phyloP scores from a whole-genome alignment of 164 flowering plant species.

The Vitis labrusca region DNA sequence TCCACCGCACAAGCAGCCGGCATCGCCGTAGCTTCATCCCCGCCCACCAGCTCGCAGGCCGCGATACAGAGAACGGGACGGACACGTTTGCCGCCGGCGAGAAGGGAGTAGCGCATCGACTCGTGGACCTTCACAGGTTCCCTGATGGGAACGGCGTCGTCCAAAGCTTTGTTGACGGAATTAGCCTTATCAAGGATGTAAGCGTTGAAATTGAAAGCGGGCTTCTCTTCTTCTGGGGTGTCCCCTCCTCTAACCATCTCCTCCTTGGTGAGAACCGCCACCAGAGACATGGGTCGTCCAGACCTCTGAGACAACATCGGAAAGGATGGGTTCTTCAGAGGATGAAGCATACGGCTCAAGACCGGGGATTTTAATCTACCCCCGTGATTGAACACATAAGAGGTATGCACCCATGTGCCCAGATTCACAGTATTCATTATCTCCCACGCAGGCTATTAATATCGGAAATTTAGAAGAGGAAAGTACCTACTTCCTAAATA shows the following conservation, averaged over 20 bases:
- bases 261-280: slow-evolving; percentile 39
- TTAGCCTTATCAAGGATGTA: slow-evolving; percentile 51
- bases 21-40: slow-evolving; percentile 51
- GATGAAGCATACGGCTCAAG: not conserved
- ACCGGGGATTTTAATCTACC: slow-evolving; percentile 29
- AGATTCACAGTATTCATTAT: slow-evolving; percentile 39
- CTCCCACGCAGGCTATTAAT: too few species aligned
- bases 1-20: slow-evolving; percentile 78
- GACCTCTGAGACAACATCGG: not conserved
- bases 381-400: slow-evolving; percentile 24
- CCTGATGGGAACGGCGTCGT: slow-evolving; percentile 44
- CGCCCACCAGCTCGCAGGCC: slow-evolving; percentile 78
- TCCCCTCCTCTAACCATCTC: slow-evolving; percentile 13
- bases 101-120: slow-evolving; percentile 76
- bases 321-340: slow-evolving; percentile 8
- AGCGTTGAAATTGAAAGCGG: slow-evolving; percentile 50
- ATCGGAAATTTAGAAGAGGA: too few species aligned
- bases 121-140: slow-evolving; percentile 67
- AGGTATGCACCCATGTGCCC: slow-evolving; percentile 39
- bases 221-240: slow-evolving; percentile 9
- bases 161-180: slow-evolving; percentile 61
- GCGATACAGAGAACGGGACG: slow-evolving; percentile 71
- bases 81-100: slow-evolving; percentile 82
- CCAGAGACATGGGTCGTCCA: slow-evolving; percentile 1
- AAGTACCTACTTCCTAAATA: too few species aligned